phyloP scores from a whole-genome alignment of 192 early-diverging fungal genomes.

The Paraglomus occultum region DNA sequence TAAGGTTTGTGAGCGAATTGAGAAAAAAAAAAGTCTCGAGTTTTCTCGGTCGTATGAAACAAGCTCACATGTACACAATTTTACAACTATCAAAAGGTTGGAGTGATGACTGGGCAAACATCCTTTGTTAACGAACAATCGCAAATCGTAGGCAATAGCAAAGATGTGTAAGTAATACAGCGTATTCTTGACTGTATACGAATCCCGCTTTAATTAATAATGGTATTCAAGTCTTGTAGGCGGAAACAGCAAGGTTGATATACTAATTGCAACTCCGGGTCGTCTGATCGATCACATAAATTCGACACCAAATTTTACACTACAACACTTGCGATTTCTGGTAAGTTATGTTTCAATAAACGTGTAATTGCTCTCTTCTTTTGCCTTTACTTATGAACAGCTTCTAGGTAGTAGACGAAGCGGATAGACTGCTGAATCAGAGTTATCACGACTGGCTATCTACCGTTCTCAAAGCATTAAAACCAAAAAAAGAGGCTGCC shows the following conservation, averaged over 20 bases:
- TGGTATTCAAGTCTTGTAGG: constrained; percentile 38
- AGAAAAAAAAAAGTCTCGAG: background rate
- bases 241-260: constrained; percentile 75
- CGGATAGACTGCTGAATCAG: constrained; percentile 90
- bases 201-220: background rate
- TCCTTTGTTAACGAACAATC: constrained; percentile 74
- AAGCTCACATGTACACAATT: background rate
- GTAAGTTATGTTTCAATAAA: constrained; percentile 33
- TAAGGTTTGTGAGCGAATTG: constrained; percentile 32
- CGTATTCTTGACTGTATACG: background rate
- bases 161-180: constrained; percentile 24
- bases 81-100: constrained; percentile 41
- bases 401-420: constrained; percentile 81
- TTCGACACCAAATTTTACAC: constrained; percentile 80
- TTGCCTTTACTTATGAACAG: background rate
- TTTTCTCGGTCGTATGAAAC: background rate
- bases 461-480: constrained; percentile 65
- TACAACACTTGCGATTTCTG: constrained; percentile 89
- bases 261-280: constrained; percentile 94
- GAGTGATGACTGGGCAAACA: constrained; percentile 71
- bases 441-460: constrained; percentile 90
- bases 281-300: constrained; percentile 88
- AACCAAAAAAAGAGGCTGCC: constrained; percentile 28
- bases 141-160: constrained; percentile 39
- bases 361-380: background rate